Evolutionary conservation across 176 grass and related monocot genomes (phyloP).

Genomic region (Triticum dicoccoides): DNA sequence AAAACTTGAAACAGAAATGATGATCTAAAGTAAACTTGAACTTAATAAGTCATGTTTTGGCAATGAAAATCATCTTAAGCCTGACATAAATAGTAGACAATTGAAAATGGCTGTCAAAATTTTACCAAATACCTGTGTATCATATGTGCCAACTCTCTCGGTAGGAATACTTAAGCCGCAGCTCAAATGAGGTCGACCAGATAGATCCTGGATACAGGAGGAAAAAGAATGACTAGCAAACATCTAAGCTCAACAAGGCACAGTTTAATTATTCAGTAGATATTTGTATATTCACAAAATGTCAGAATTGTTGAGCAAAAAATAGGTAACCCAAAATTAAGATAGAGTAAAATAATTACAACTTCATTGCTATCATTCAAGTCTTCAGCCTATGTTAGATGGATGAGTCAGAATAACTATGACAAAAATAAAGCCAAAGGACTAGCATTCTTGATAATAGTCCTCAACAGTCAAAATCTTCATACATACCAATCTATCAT

Average conservation of each 20-base stretch:
- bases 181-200: conserved; percentile 95
- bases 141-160: conserved; percentile 70
- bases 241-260: background rate
- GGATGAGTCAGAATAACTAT: background rate
- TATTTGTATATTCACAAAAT: background rate
- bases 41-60: background rate
- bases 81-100: background rate
- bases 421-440: background rate
- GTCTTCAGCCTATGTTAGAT: background rate
- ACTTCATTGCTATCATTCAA: background rate
- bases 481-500: background rate
- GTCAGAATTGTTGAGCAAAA: background rate
- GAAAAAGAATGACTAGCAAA: background rate
- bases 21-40: background rate
- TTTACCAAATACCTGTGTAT: conserved; percentile 63
- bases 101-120: background rate
- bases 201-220: conserved; percentile 64
- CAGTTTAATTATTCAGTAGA: background rate
- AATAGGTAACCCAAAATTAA: background rate
- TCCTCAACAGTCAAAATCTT: no score
- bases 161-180: conserved; percentile 73
- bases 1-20: background rate
- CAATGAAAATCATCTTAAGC: background rate
- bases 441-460: no score
- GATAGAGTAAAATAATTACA: background rate